Evolutionary conservation across 768 basidiomycete genomes (phyloP).

Genomic region (Agrocybe praecox): DNA sequence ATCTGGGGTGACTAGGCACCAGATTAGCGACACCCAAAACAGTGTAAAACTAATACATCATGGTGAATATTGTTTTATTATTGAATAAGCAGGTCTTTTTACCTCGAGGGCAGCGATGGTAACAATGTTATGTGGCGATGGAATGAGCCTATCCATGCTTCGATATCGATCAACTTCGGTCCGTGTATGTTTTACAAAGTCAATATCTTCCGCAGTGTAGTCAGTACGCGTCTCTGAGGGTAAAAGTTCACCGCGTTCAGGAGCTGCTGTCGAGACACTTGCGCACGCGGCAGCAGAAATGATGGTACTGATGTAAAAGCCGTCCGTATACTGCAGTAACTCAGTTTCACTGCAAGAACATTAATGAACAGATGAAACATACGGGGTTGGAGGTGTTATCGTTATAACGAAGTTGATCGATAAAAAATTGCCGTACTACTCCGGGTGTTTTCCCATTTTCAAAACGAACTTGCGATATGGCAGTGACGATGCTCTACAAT

Average conservation of each 20-base stretch:
- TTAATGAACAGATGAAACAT: constrained; percentile 26
- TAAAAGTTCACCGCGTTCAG: constrained; percentile 78
- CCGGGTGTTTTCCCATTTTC: constrained; percentile 85
- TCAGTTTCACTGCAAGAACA: not conserved
- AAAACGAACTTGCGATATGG: constrained; percentile 86
- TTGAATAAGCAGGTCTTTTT: not conserved
- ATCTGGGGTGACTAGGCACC: constrained; percentile 71
- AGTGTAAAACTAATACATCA: constrained; percentile 68
- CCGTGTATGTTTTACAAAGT: constrained; percentile 72
- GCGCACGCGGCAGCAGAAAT: constrained; percentile 83
- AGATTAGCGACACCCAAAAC: constrained; percentile 76
- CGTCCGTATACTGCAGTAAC: constrained; percentile 77
- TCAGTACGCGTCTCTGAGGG: constrained; percentile 68
- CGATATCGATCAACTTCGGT: constrained; percentile 90
- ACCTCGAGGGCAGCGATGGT: constrained; percentile 92
- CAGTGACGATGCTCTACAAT: constrained; percentile 71
- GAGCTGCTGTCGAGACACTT: constrained; percentile 73
- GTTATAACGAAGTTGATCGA: constrained; percentile 93
- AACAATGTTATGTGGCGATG: constrained; percentile 92
- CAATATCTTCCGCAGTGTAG: constrained; percentile 67
- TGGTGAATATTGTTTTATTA: not conserved
- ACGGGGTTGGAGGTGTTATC: constrained; percentile 93
- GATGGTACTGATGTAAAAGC: constrained; percentile 85
- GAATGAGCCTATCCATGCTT: constrained; percentile 93
- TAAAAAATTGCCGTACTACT: constrained; percentile 83